Base-by-base conservation (phyloP, 129 eudicot genomes). In the Glebionis coronaria region DNA sequence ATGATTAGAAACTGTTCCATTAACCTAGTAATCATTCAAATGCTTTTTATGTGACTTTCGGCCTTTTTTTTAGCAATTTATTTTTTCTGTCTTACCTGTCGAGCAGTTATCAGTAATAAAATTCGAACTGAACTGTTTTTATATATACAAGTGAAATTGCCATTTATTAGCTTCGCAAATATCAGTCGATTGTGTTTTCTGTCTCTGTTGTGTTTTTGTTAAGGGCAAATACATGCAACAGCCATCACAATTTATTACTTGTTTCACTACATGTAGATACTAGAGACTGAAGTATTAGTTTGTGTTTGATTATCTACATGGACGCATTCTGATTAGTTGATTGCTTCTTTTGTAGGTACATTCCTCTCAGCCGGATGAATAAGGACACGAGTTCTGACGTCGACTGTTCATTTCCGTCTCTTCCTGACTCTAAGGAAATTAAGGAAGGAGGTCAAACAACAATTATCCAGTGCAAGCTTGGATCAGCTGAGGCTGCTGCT, bases 401-500 rank as follows among this genome's bases (percentile, higher is more conserved):
- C 23, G 57, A 46, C 45, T 45, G 44, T 65, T 72, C 82, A 27
- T 93, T 88, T 53, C 97, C 99, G 25, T 69, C 93, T 56, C 81
- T 93, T 21, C 71, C 95, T 21, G 52, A 65, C 28, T 79, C 73
- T 67, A 93, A 84, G 73, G 80, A 87, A 71, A 72, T 86, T 61
- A 85, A 79, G 60, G 83, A 89, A 78, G 74, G 69, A 61, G 82
- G 83, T 60, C 78, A 85, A 2, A 76, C 90, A 29, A 71, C 87
- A 49, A 71, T 93, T 23, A 23, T 93, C 58, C 73, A 69, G 57
- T 86, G 97, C 78, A 80, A 81, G 59, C 69, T 93, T 56, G 95
- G 97, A 67, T 81, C 92, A 29, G 69, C 73, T 40, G 88, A 77
- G 71, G 86, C 95, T 78, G 95, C 83, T 12, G 99, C 82, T 46